Base-by-base conservation (phyloP, 768 basidiomycete genomes). In the Coprinopsis strossmayeri region DNA sequence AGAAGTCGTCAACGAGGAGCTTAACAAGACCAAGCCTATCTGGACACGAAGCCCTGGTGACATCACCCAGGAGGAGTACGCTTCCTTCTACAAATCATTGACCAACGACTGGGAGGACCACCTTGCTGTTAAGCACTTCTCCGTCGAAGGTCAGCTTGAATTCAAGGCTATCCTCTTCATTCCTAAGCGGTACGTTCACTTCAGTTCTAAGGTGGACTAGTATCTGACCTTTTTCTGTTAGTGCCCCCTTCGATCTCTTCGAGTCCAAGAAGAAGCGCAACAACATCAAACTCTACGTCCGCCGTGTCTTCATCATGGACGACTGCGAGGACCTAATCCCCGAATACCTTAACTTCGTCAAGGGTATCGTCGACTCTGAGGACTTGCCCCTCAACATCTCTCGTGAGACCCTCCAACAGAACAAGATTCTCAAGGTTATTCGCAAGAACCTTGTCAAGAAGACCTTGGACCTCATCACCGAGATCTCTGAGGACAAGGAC, bases 251-350 rank as follows among this genome's bases (percentile, higher is more conserved):
- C 71, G 96, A 99, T 64, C 87, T 99, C 67, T 99, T 99, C 74
- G 96, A 99, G 77, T 90, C 89, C 53, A 98, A 99, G 87, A 98
- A 98, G 89, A 98, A 98, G 83, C 91, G 95, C 62, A 97, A 97
- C 82, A 98, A 98, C 87, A 98, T 99, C 81, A 99, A 99, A 76
- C 93, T 99, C 67, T 99, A 98, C 66, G 96, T 99, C 59, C 91
- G 96, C 77, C 92, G 96, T 49, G 95, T 98, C 63, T 98, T 99
- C 80, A 98, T 99, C 81, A 97, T 96, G 91, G 96, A 99, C 72
- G 94, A 96, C 70, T 98, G 95, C 68, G 95, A 98, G 76, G 96
- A 99, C 63, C 77, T 96, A 65, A 98, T 95, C 64, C 95, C 95
- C 58, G 95, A 98, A 69, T 98, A 98, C 79, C 91, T 97, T 70